phyloP scores from a whole-genome alignment of 2,329 filamentous ascomycete genomes.

The Epichloe brachyelytri region DNA sequence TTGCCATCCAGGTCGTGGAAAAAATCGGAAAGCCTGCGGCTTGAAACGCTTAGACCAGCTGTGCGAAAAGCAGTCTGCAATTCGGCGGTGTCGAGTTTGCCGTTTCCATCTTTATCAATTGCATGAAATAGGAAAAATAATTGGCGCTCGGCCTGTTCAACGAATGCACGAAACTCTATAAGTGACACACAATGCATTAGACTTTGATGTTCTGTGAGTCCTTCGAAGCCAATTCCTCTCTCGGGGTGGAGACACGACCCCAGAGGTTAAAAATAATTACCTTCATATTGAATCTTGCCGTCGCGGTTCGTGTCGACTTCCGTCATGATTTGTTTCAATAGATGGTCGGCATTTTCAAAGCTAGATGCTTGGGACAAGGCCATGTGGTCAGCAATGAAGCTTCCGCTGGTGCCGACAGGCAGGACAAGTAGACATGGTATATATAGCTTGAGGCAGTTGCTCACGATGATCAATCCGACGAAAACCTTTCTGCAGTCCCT shows the following conservation, averaged over 20 bases:
- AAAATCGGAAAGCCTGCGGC: constrained; percentile 67
- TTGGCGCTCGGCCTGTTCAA: constrained; percentile 75
- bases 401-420: not conserved
- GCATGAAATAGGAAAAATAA: constrained; percentile 69
- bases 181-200: not conserved
- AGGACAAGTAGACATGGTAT: not conserved
- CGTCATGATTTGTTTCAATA: constrained; percentile 69
- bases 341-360: constrained; percentile 80
- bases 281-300: constrained; percentile 81
- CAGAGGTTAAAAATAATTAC: constrained; percentile 33
- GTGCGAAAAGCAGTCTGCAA: constrained; percentile 64
- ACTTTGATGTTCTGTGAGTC: not conserved
- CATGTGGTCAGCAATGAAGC: constrained; percentile 1
- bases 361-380: constrained; percentile 18
- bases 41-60: constrained; percentile 68
- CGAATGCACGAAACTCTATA: constrained; percentile 78
- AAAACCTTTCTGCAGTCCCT: constrained; percentile 72
- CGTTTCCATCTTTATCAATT: constrained; percentile 78
- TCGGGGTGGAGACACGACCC: not conserved
- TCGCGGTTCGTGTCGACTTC: constrained; percentile 79
- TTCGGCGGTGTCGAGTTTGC: constrained; percentile 77
- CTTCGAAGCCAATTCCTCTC: not conserved
- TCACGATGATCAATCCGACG: constrained; percentile 83
- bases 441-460: constrained; percentile 10
- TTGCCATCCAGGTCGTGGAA: constrained; percentile 85